These are phyloP conservation scores for Blastobotrys peoriensis DNA, from an alignment of 805 yeast species.

Conservation along the genomic window DNA sequence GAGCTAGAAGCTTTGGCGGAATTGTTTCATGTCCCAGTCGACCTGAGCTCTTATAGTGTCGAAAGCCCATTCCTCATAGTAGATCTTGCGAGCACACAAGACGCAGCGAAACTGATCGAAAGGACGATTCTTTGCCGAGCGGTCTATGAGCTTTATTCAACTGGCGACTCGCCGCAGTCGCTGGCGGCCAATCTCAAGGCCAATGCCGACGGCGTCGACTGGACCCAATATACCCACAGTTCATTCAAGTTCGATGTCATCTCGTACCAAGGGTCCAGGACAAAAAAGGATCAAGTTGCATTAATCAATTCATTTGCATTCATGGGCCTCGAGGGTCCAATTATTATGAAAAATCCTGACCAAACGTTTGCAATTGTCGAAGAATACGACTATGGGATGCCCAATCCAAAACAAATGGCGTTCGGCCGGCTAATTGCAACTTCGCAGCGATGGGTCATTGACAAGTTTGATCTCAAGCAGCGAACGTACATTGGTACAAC, in stretches of 20 bases:
- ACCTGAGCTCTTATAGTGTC: slow-evolving; percentile 53
- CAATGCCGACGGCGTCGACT: background rate
- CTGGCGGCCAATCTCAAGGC: background rate
- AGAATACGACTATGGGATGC: slow-evolving; percentile 45
- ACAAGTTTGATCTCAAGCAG: slow-evolving; percentile 71
- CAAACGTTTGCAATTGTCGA: slow-evolving; percentile 67
- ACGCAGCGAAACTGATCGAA: slow-evolving; percentile 56
- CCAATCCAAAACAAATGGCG: slow-evolving; percentile 52
- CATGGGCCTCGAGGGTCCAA: slow-evolving; percentile 68
- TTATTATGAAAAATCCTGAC: slow-evolving; percentile 72
- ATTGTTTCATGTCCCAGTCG: slow-evolving; percentile 48
- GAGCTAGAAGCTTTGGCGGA: slow-evolving; percentile 84
- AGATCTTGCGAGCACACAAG: slow-evolving; percentile 56
- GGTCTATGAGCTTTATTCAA: slow-evolving; percentile 82
- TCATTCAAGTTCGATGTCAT: slow-evolving; percentile 79
- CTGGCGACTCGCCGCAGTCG: slow-evolving; percentile 38
- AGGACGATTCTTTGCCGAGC: slow-evolving; percentile 69
- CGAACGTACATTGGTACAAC: slow-evolving; percentile 93
- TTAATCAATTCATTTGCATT: slow-evolving; percentile 69
- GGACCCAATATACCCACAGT: slow-evolving; percentile 16
- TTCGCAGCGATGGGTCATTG: slow-evolving; percentile 59
- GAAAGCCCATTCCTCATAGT: slow-evolving; percentile 65
- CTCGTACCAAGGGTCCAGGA: slow-evolving; percentile 66
- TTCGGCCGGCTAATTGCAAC: slow-evolving; percentile 76
- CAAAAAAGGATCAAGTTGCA: slow-evolving; percentile 44